Base-by-base conservation (phyloP, 331 rosid species). In the Quercus lobata region DNA sequence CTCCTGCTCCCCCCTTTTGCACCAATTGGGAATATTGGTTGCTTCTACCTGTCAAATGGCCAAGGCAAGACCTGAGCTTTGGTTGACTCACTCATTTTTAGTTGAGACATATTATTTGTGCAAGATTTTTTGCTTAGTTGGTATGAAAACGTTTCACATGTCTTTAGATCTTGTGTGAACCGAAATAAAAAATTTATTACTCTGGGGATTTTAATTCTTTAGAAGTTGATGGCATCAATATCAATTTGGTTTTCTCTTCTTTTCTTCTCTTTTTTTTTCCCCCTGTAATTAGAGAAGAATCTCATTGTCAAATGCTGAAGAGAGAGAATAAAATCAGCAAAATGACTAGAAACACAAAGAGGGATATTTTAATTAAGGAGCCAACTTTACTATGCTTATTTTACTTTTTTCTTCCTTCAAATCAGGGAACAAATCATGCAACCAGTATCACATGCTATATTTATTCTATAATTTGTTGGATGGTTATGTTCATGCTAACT, bases 31-130 rank as follows among this genome's bases (percentile, higher is more conserved):
- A 63, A 15, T 27, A 29, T 29, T 29, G 21, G 70, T 7, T 27
- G 44, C 70, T 63, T 29, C 70, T 63, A 29, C 70, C 70, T 63
- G 41, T 63, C 70, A 63, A 29, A 63, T 63, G 70, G 70, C 70
- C 41, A 63, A 29, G 70, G 41, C n/a, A 63, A 29, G 70, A 63
- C 70, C 41, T 27, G 19, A 63, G 41, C 18, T 63, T 63, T 18
- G 70, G 70, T 63, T 29, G 41, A 62, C 35, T 63, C 7, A 27
- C 4, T 6, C n/a, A 8, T 4, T 12, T 68, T 22, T 68, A 22
- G 11, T 34, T 68, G 37, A 62, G 30, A 29, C 10, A 63, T 62
- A 3, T 11, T 11, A 14, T 63, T 63, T 29, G 70, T 63, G 37
- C 37, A 15, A 25, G 16, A 29, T 63, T 19, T 63, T 63, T 15